A percentile compares a stretch with the other conserved stretches of the same genome.
phyloP scores from a whole-genome alignment of 2,329 filamentous ascomycete species.

The Hymenoscyphus salicellus region DNA sequence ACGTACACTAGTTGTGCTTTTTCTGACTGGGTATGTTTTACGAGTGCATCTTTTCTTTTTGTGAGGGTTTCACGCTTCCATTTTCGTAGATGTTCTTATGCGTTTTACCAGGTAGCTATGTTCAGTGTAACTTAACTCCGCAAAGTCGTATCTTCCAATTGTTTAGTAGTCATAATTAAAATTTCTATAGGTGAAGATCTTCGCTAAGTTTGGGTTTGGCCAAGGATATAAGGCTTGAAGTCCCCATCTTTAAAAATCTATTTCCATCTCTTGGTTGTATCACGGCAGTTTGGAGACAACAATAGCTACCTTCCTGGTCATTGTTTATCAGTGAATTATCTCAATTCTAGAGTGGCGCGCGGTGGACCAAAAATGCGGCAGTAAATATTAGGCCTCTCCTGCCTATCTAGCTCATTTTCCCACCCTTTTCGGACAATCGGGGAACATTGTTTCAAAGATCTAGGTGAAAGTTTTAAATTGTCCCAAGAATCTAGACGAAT shows the following conservation, averaged over 20 bases:
- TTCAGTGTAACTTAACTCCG: not conserved
- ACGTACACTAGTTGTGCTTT: not conserved
- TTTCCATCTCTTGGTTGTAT: too few species aligned
- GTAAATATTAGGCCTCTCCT: too few species aligned
- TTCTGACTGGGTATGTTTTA: not conserved
- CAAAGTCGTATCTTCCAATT: not conserved
- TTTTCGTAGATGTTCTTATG: not conserved
- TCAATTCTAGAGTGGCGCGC: too few species aligned
- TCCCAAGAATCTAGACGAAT: too few species aligned
- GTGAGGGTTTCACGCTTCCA: not conserved
- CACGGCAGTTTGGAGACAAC: too few species aligned
- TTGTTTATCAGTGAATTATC: too few species aligned
- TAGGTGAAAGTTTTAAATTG: too few species aligned
- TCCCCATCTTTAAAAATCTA: not conserved
- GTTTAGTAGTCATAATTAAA: not conserved
- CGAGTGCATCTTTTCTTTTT: not conserved
- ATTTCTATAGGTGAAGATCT: not conserved
- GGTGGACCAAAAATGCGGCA: too few species aligned
- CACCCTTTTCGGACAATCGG: too few species aligned
- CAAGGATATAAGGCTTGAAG: not conserved
- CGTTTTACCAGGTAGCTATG: not conserved
- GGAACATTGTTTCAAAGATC: too few species aligned
- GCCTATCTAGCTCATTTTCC: too few species aligned
- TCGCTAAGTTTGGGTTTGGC: not conserved
- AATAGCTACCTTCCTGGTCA: too few species aligned